Evolutionary conservation across 2,329 filamentous ascomycete species (phyloP).

Genomic region (Myrmaecium sp.): DNA sequence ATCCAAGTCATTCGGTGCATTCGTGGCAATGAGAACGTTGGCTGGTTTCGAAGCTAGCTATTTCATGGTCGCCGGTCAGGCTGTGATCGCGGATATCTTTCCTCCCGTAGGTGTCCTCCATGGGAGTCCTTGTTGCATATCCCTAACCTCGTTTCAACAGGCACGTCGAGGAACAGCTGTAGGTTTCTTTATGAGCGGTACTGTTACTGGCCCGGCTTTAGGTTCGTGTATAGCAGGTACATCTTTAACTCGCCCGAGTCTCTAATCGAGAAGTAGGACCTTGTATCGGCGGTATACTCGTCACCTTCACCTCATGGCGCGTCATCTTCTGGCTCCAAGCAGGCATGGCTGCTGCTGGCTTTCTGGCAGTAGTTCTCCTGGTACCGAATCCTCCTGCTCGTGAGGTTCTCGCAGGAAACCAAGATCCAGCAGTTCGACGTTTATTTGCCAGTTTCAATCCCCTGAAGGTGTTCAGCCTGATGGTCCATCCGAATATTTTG

Average conservation of each 20-base stretch:
- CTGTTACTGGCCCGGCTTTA: conserved; percentile 25
- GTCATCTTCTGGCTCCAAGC: conserved; percentile 18
- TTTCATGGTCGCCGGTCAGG: conserved; percentile 9
- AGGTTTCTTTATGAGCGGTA: conserved; percentile 27
- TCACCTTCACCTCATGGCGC: conserved; percentile 14
- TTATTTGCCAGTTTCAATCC: conserved; percentile 10
- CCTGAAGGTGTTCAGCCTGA: conserved; percentile 7
- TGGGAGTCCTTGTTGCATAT: not conserved
- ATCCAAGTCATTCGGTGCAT: conserved; percentile 5
- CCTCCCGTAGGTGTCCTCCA: conserved; percentile 6
- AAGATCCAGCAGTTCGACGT: conserved; percentile 3
- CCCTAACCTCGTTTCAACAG: conserved; percentile 7
- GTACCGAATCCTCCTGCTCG: conserved; percentile 5
- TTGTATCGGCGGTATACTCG: conserved; percentile 15
- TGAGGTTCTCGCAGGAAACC: conserved; percentile 5
- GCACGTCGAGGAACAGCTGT: conserved; percentile 26
- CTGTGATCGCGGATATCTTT: conserved; percentile 9
- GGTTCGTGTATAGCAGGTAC: conserved; percentile 12
- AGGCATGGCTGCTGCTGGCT: conserved; percentile 12
- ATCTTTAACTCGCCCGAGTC: not conserved
- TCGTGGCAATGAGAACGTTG: conserved; percentile 7
- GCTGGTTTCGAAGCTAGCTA: conserved; percentile 8
- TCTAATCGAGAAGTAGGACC: conserved; percentile 8
- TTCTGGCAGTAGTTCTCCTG: conserved; percentile 13
- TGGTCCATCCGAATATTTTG: conserved; percentile 10